phyloP scores from a whole-genome alignment of 1,284 basidiomycete species.

The Ustilago bromivora region DNA sequence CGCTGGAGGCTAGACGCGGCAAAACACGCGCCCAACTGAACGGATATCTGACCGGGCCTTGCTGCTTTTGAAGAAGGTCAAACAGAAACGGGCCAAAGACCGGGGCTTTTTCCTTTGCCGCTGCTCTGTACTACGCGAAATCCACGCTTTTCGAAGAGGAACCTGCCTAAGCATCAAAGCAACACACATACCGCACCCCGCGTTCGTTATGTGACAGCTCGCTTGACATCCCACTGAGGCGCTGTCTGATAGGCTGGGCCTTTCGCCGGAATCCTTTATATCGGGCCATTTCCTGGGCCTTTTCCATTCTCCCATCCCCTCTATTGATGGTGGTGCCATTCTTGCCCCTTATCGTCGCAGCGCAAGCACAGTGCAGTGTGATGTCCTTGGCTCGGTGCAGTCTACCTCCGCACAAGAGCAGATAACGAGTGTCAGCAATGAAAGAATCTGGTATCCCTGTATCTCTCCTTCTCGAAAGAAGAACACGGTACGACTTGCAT shows the following conservation, averaged over 20 bases:
- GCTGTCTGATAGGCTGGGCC: constrained; percentile 40
- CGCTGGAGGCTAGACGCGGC: not conserved
- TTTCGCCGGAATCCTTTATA: constrained; percentile 37
- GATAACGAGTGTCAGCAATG: not conserved
- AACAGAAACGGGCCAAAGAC: constrained; percentile 43
- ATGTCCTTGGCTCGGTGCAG: not conserved
- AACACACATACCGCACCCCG: not conserved
- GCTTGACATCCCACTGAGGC: not conserved
- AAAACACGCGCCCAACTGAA: not conserved
- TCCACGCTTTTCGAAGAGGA: not conserved
- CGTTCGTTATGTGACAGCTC: constrained; percentile 17
- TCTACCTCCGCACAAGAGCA: not conserved
- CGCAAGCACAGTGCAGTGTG: not conserved
- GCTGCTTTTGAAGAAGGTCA: not conserved
- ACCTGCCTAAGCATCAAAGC: not conserved
- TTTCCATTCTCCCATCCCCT: constrained; percentile 5
- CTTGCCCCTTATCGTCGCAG: not conserved
- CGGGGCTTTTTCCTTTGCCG: constrained; percentile 17
- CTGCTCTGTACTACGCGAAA: not conserved
- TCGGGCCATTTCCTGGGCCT: constrained; percentile 46
- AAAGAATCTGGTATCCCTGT: not conserved
- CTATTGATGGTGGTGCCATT: not conserved
- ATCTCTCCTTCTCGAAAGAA: not conserved
- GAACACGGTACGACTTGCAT: not conserved
- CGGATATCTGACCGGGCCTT: constrained; percentile 28